Evolutionary conservation across 2,329 filamentous ascomycete genomes (phyloP).

Genomic region (Tolypocladium cylindrosporum): DNA sequence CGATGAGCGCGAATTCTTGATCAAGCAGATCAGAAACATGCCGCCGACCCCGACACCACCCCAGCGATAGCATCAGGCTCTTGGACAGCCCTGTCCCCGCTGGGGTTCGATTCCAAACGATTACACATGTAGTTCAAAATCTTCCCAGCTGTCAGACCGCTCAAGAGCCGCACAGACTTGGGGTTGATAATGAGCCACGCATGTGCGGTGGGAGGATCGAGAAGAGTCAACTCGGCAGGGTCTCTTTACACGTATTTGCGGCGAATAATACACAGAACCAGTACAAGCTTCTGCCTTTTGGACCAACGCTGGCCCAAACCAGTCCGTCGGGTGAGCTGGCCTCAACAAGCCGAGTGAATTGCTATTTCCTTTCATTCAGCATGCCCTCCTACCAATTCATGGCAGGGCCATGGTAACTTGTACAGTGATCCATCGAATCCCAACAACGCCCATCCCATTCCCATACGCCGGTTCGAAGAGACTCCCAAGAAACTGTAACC

Average conservation of each 20-base stretch:
- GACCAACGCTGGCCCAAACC: not conserved
- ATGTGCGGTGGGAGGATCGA: not conserved
- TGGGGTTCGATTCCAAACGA: not conserved
- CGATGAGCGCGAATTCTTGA: conserved; percentile 93
- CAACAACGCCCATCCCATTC: not conserved
- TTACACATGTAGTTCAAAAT: not conserved
- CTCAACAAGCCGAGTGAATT: not conserved
- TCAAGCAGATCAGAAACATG: conserved; percentile 80
- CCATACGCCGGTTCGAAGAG: not conserved
- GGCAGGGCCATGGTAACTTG: not conserved
- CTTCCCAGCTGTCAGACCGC: not conserved
- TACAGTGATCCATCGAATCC: not conserved
- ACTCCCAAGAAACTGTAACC: not conserved
- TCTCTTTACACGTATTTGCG: not conserved
- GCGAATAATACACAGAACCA: not conserved
- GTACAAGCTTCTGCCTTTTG: not conserved
- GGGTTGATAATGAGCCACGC: not conserved
- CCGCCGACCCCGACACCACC: conserved; percentile 45
- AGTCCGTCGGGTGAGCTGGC: not conserved
- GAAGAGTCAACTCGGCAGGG: not conserved
- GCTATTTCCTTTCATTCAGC: not conserved
- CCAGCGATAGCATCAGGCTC: conserved; percentile 24
- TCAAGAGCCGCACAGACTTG: not conserved
- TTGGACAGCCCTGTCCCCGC: not conserved
- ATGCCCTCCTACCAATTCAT: not conserved